Evolutionary conservation across 805 yeast species (phyloP), one percentile per base, ranked within the genome.

Genomic region (Yarrowia sp.): DNA sequence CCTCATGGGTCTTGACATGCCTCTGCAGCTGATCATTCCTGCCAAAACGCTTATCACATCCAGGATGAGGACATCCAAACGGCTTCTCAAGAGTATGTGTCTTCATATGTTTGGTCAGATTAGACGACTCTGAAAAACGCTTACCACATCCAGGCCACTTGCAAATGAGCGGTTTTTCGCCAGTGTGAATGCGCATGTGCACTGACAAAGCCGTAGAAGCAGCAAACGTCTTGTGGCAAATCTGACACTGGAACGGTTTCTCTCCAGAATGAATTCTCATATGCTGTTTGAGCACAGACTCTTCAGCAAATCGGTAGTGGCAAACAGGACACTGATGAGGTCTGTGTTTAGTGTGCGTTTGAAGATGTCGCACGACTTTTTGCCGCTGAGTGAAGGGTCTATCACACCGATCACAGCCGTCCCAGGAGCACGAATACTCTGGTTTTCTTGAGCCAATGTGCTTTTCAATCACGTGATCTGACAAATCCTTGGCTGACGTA

Each of bases 21-120:
- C 96, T 96, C 35, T 93, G 93, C 68, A 91, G 80, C 76, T 92
- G 92, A 14, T 98, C 98, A 75, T 92, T 90, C 71, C 97, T 83
- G 64, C 96, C 90, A 74, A 93, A 92, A 35, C 84, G 80, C 67
- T 90, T 83, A 17, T 84, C 84, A 75, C 98, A 92, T 7, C 83
- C 76, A 2, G 51, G 64, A 58, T 58, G 64, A 22, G 85, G 86
- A 78, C 98, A 92, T 36, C 82, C 79, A 72, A 88, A 58, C 35
- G 64, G 64, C 14, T 62, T 51, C 36, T 60, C 64, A 44, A 55
- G 51, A 14, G 65, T 61, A 55, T 93, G 99, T 1, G 86, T 88
- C 72, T 83, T 88, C 86, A 90, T 82, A 74, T 93, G 99, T 71
- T 93, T 93, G 18, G 89, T 86, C 70, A 93, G 78, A 74, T 93